Evolutionary conservation across 2,329 filamentous ascomycete genomes (phyloP), one percentile per base, ranked within the genome.

Genomic region (Xylaria multiplex): DNA sequence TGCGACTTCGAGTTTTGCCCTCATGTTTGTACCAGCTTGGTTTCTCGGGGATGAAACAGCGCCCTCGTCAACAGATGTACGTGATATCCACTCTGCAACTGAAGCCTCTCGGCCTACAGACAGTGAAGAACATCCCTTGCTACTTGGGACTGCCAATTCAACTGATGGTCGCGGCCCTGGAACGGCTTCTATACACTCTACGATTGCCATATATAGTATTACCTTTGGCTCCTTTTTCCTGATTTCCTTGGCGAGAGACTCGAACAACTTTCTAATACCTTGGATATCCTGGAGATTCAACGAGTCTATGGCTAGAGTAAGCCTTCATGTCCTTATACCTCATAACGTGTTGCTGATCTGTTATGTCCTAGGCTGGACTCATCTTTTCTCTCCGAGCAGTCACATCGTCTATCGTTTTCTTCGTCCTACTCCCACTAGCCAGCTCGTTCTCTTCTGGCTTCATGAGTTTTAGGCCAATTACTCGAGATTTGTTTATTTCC

Each of bases 281-380:
- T 66, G 64, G 64, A 62, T 66, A 62, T 62, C 64, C 7, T 66
- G 64, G 64, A 53, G 64, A 19, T 66, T 66, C n/a, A 40, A 66
- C 30, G 64, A 62, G 37, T 59, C 64, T 7, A 66, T 66, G 59
- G 53, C 64, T 27, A 30, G 35, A 16, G 59, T 62, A 54, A 46
- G 59, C 58, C 5, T 30, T 1, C 43, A 24, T 8, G n/a, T 2
- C 8, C 16, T 14, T 6, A 27, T 2, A 43, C 3, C 3, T 3
- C 22, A 3, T 9, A 16, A 3, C 3, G 16, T 30, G 30, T n/a
- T 49, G 37, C 64, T 66, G 27, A 65, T 3, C 1, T 19, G 9
- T 19, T 19, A 49, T 27, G 3, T 35, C 8, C 7, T 40, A 66
- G 59, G 64, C 64, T 13, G 64, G 64, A 1, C 59, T 66, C 7